Conservation (phyloP, 2,329 filamentous ascomycete genomes). For the Apiospora hydei region DNA sequence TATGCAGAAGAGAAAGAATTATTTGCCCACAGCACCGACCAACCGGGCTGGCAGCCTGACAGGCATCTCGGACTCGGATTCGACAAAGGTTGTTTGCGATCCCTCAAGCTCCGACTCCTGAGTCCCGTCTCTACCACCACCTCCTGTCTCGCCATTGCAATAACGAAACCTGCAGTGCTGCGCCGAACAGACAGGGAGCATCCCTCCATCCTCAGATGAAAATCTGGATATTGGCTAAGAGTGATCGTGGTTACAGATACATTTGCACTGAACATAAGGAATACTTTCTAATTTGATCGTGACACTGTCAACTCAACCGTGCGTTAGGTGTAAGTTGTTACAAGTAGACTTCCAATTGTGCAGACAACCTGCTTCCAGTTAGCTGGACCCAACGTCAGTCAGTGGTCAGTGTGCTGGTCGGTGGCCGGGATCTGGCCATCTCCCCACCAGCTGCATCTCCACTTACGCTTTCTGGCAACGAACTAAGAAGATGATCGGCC, state of each 20-base stretch:
- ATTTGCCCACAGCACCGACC: background rate
- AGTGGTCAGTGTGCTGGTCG: background rate
- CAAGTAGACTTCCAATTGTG: background rate
- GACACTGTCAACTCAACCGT: background rate
- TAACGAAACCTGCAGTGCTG: background rate
- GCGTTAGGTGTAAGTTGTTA: background rate
- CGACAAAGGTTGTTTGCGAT: conserved; percentile 1
- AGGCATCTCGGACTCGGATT: conserved; percentile 1
- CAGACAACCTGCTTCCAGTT: background rate
- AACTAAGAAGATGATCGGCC: conserved; percentile 32
- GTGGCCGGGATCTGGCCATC: background rate
- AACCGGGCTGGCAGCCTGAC: too few relatives aligned
- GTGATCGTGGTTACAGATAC: background rate
- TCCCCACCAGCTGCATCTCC: conserved; percentile 27
- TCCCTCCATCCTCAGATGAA: background rate
- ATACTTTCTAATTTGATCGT: background rate
- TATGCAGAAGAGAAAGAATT: too few relatives aligned
- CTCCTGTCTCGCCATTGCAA: conserved; percentile 13
- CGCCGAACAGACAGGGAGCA: conserved; percentile 1
- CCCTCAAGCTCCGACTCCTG: background rate
- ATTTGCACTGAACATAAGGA: background rate
- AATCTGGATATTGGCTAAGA: background rate
- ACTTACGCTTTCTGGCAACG: conserved; percentile 36
- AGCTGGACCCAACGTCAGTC: background rate
- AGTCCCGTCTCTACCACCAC: background rate